These are phyloP conservation scores for Sphaerulina vaccinii DNA, from an alignment of 2,329 filamentous ascomycete species.

Conservation along the genomic window DNA sequence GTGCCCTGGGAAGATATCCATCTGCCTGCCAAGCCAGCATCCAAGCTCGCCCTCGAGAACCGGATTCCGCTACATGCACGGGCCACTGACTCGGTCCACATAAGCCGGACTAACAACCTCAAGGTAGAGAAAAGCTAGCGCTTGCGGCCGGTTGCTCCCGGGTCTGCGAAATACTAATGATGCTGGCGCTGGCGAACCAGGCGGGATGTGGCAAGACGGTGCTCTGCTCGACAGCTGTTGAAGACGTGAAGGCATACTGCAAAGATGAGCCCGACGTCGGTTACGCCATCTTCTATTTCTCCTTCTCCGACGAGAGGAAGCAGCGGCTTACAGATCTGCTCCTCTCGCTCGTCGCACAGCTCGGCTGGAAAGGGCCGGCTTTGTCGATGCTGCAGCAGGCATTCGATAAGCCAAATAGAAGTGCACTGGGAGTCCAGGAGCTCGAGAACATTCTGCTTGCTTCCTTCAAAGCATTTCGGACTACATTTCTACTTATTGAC, in stretches of 20 bases:
- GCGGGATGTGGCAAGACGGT: conserved; percentile 30
- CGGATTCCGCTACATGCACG: conserved; percentile 1
- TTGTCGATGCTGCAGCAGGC: conserved; percentile 15
- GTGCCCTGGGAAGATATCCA: conserved; percentile 2
- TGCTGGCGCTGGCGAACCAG: too few species aligned
- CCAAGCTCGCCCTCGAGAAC: conserved; percentile 1
- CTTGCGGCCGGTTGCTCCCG: too few species aligned
- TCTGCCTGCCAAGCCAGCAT: conserved; percentile 3
- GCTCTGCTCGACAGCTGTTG: conserved; percentile 25
- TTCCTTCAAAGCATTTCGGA: conserved; percentile 22
- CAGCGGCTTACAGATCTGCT: conserved; percentile 21
- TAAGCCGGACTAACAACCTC: too few species aligned
- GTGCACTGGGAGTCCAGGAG: conserved; percentile 13
- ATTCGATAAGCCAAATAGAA: conserved; percentile 13
- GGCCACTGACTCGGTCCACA: too few species aligned
- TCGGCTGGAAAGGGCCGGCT: conserved; percentile 18
- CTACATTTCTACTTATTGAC: conserved; percentile 36
- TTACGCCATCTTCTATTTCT: conserved; percentile 24
- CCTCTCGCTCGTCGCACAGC: conserved; percentile 19
- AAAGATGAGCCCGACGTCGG: background rate
- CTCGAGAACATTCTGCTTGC: conserved; percentile 20
- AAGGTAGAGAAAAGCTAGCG: too few species aligned
- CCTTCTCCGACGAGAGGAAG: conserved; percentile 25
- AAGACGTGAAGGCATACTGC: conserved; percentile 18
- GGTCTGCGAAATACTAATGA: too few species aligned